A percentile compares a stretch with the other conserved stretches of the same genome.
phyloP scores from a whole-genome alignment of 2,329 filamentous ascomycete species.

The Talaromyces sp. region DNA sequence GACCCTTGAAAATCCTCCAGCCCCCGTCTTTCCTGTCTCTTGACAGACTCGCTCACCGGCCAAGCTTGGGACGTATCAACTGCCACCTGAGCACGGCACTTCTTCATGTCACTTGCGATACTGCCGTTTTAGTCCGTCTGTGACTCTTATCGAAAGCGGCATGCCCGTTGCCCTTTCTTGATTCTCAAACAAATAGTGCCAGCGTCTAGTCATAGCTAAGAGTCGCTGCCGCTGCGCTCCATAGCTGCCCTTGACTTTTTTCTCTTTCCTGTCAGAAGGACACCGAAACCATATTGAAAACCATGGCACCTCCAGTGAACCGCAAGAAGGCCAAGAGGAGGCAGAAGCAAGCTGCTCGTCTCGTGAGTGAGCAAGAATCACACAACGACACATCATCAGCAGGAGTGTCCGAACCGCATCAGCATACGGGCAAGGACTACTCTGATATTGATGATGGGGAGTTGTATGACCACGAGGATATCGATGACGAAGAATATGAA shows the following conservation, averaged over 20 bases:
- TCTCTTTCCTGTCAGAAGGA: not conserved
- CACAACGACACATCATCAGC: slow-evolving; percentile 18
- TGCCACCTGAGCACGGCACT: not conserved
- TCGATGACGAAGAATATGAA: slow-evolving; percentile 33
- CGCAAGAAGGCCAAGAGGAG: slow-evolving; percentile 93
- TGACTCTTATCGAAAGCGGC: slow-evolving; percentile 9
- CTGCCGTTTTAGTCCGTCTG: not conserved
- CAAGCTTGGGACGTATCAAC: not conserved
- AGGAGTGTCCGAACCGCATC: slow-evolving; percentile 32
- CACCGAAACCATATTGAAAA: slow-evolving; percentile 5
- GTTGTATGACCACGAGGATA: slow-evolving; percentile 49
- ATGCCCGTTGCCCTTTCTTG: slow-evolving; percentile 11
- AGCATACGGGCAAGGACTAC: slow-evolving; percentile 20
- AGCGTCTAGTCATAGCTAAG: not conserved
- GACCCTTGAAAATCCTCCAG: slow-evolving; percentile 3
- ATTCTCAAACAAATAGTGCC: not conserved
- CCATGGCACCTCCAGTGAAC: slow-evolving; percentile 57
- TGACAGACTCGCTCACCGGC: slow-evolving; percentile 9
- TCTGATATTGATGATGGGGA: slow-evolving; percentile 29
- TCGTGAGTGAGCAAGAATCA: slow-evolving; percentile 51
- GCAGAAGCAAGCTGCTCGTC: slow-evolving; percentile 72
- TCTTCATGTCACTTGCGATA: slow-evolving; percentile 8
- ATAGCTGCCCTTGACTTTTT: not conserved
- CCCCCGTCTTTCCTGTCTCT: slow-evolving; percentile 5
- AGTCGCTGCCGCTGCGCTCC: not conserved